Conservation (phyloP, 225 moss, liverwort and hornwort species). For the Lunularia cruciata region DNA sequence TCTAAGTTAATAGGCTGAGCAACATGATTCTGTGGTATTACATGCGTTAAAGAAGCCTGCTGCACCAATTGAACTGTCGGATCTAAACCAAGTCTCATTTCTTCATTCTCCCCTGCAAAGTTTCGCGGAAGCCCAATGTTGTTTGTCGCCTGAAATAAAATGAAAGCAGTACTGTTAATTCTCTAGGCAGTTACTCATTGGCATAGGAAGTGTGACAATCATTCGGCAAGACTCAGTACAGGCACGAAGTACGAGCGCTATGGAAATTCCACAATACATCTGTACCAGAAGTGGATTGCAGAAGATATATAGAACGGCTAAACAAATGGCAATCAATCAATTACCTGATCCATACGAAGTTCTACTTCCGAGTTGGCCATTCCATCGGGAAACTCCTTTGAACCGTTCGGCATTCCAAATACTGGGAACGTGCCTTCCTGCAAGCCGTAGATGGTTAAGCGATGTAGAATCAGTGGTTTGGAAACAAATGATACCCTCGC, state of each 20-base stretch:
- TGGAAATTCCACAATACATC: too few relatives aligned
- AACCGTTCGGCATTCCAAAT: constrained; percentile 50
- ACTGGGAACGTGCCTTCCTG: constrained; percentile 57
- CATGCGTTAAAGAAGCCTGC: constrained; percentile 50
- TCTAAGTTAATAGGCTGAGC: constrained; percentile 35
- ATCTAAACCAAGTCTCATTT: constrained; percentile 60
- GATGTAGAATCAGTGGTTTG: too few relatives aligned
- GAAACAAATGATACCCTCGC: too few relatives aligned
- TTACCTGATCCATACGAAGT: constrained; percentile 55
- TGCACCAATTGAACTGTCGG: constrained; percentile 59
- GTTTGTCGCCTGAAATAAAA: constrained; percentile 55
- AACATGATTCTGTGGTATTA: constrained; percentile 46
- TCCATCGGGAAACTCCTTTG: constrained; percentile 56
- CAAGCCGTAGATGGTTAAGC: constrained; percentile 49
- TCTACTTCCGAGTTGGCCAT: constrained; percentile 63
- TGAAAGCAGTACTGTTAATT: too few relatives aligned
- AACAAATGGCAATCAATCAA: too few relatives aligned
- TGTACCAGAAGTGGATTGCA: too few relatives aligned
- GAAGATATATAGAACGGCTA: too few relatives aligned
- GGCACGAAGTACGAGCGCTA: too few relatives aligned
- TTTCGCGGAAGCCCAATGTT: constrained; percentile 54
- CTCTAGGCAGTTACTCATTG: too few relatives aligned
- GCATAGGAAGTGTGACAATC: background rate
- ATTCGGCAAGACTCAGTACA: background rate
- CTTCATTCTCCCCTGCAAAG: constrained; percentile 71